Conservation (phyloP, 2,329 filamentous ascomycete species). For the Peltaster fructicola region DNA sequence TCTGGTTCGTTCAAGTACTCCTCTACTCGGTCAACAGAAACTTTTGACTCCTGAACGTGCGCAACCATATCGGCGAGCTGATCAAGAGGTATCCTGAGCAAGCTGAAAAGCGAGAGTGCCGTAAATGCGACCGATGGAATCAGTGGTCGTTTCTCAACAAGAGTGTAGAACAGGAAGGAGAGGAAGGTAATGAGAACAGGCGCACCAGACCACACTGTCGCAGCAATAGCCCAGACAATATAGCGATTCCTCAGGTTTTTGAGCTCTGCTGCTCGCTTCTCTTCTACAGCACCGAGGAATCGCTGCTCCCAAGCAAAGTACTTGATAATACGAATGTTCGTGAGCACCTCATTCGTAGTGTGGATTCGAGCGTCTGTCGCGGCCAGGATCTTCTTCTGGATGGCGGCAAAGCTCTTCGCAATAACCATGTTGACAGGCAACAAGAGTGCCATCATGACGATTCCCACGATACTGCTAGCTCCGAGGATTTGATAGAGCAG, state of each 20-base stretch:
- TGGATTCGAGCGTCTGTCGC: slow-evolving; percentile 93
- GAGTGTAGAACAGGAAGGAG: slow-evolving; percentile 84
- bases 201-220: slow-evolving; percentile 91
- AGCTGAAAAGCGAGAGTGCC: slow-evolving; percentile 84
- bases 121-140: slow-evolving; percentile 91
- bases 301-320: slow-evolving; percentile 97
- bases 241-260: slow-evolving; percentile 65
- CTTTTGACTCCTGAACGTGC: slow-evolving; percentile 92
- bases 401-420: slow-evolving; percentile 65
- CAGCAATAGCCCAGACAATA: slow-evolving; percentile 77
- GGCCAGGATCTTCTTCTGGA: slow-evolving; percentile 79
- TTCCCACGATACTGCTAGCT: slow-evolving; percentile 80
- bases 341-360: slow-evolving; percentile 87
- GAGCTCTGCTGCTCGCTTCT: slow-evolving; percentile 68
- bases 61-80: slow-evolving; percentile 98
- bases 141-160: slow-evolving; percentile 73
- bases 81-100: slow-evolving; percentile 82
- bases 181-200: slow-evolving; percentile 92
- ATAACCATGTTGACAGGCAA: slow-evolving; percentile 82
- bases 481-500: slow-evolving; percentile 84
- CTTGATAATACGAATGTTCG: slow-evolving; percentile 98
- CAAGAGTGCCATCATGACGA: slow-evolving; percentile 74
- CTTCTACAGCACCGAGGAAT: slow-evolving; percentile 70
- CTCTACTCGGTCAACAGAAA: slow-evolving; percentile 91
- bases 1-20: slow-evolving; percentile 86